Evolutionary conservation across 805 yeast species (phyloP), one percentile per base, ranked within the genome.

Genomic region (Hanseniaspora osmophila): DNA sequence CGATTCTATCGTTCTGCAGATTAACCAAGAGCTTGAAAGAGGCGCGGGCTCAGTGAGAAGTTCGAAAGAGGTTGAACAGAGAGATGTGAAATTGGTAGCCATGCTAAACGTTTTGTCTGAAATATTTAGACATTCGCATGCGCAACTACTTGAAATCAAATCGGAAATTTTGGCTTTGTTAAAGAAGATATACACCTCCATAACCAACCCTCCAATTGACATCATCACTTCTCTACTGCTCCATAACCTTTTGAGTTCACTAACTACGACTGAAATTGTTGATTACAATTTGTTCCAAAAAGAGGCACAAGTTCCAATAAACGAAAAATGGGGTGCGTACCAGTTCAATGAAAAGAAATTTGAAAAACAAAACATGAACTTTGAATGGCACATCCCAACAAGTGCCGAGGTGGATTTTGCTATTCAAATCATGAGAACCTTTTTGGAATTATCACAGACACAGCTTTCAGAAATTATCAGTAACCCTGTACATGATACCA

Each of bases 41-140:
- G 83, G 88, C 51, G 96, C 96, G 0, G 97, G 96, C 2, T 62
- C 73, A 1, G 66, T 78, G 0, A 72, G 95, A 58, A 76, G 69
- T 5, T 75, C 80, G 0, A 66, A 72, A 6, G 88, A 82, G 30
- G 68, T 82, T 22, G 68, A 78, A 27, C 84, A 84, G n/a, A 71
- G 87, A 38, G 97, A 92, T 60, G 80, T 80, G 30, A 74, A 79
- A 16, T 63, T 92, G 9, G 76, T 77, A 30, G 77, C 95, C 76
- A 75, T 80, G 55, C 58, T 84, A 30, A 71, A 79, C 2, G 73
- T 86, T 2, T 61, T 88, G 39, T 77, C 80, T 55, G 88, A 85
- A 57, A 67, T 79, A 22, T 59, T 83, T 37, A 77, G 86, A 19
- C 81, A 81, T 47, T 80, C 90, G 1, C 78, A 78, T n/a, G 62